Base-by-base conservation (phyloP, 1,139 yeast species). In the Yamadazyma spencermartinsiae region DNA sequence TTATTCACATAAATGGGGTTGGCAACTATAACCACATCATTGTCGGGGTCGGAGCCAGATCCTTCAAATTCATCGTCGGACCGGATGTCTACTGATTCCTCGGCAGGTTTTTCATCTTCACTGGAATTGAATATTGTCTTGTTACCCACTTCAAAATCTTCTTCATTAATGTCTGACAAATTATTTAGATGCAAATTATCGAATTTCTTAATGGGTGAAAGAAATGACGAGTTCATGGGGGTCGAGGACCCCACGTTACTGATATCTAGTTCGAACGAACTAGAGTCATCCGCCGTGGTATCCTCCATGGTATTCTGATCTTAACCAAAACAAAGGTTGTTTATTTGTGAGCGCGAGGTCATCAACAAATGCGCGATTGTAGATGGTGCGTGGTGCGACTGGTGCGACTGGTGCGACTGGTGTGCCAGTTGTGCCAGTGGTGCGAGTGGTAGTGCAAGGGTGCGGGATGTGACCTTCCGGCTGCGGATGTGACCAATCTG, bases 161-260 rank as follows among this genome's bases (percentile, higher is more conserved):
- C 44, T 34, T 45, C 50, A 23, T 42, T 33, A 21, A 45, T 39
- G 31, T 49, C 51, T 20, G 49, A 39, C 2, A 45, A 30, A 29
- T 44, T 49, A 25, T 52, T 54, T 15, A 64, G 41, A 41, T 67
- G 65, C 29, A 67, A 46, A 27, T 60, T 56, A 43, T 61, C 61
- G 28, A 67, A 55, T 40, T 56, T 56, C 36, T 56, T 58, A 39
- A 65, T 60, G 10, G 76, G 76, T 1, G 75, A 69, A 18, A 63
- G 43, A 39, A 71, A 68, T 15, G 68, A 53, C 8, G 49, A 45
- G 37, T 49, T 49, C 38, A 44, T 40, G 31, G 55, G 55, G 2
- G 55, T 51, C 23, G 50, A 44, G 4, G 47, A 35, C 12, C 50
- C 51, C 9, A 40, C 48, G 24, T 44, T 40, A 23, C 43, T 45